Evolutionary conservation across 2,329 filamentous ascomycete genomes (phyloP).

Genomic region (Stemphylium vesicarium): DNA sequence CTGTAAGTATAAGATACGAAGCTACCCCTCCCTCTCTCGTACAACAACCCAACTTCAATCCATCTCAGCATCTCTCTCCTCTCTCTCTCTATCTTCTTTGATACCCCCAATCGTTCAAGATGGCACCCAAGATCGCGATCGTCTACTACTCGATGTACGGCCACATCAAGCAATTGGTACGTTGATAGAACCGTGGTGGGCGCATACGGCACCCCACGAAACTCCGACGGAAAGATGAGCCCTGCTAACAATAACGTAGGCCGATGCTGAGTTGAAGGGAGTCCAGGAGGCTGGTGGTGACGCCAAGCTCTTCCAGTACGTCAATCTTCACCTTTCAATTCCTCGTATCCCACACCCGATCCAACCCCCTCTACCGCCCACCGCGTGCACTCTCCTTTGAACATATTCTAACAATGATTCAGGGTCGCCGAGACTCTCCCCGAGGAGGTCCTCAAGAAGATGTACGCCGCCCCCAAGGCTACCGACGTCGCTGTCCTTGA

Average conservation of each 20-base stretch:
- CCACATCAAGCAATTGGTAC: constrained; percentile 43
- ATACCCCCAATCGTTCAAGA: constrained; percentile 48
- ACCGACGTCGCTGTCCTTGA: constrained; percentile 68
- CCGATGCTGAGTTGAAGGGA: constrained; percentile 88
- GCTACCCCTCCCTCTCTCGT: background rate
- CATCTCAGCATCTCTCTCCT: background rate
- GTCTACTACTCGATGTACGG: constrained; percentile 64
- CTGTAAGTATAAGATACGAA: background rate
- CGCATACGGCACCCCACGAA: background rate
- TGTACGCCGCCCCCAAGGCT: constrained; percentile 84
- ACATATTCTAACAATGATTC: constrained; percentile 5
- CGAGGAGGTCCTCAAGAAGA: constrained; percentile 82
- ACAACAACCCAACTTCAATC: background rate
- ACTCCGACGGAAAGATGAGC: constrained; percentile 4
- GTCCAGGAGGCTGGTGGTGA: constrained; percentile 85
- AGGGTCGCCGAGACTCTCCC: constrained; percentile 86
- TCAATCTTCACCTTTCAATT: constrained; percentile 5
- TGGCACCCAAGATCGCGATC: constrained; percentile 93
- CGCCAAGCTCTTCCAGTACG: constrained; percentile 82
- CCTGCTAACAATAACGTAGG: constrained; percentile 58
- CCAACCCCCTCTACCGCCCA: background rate
- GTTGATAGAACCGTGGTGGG: constrained; percentile 10
- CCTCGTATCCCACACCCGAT: background rate
- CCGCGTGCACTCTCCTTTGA: background rate
- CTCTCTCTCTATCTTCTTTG: constrained; percentile 8